Evolutionary conservation across 2,329 filamentous ascomycete species (phyloP).

Genomic region (Paecilomyces niveus): DNA sequence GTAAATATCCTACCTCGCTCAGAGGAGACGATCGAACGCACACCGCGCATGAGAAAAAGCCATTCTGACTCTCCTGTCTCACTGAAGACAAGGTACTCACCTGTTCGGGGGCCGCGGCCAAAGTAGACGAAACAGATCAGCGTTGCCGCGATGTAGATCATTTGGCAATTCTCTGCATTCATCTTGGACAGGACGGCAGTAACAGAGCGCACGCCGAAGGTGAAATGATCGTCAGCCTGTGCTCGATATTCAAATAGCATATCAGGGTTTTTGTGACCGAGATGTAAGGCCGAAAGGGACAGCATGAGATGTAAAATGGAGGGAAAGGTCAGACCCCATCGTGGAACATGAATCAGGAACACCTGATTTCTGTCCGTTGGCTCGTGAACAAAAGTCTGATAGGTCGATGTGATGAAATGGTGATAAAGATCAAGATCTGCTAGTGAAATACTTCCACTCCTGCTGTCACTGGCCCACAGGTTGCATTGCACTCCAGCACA

Average conservation of each 20-base stretch:
- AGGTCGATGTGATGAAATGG: constrained; percentile 21
- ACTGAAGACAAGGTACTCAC: constrained; percentile 28
- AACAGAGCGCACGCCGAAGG: constrained; percentile 26
- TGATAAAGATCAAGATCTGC: constrained; percentile 25
- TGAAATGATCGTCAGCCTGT: constrained; percentile 27
- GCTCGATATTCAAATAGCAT: constrained; percentile 13
- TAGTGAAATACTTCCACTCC: constrained; percentile 14
- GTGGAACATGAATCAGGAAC: constrained; percentile 22
- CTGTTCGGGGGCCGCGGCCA: constrained; percentile 18
- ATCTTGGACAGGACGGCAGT: constrained; percentile 19
- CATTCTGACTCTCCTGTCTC: constrained; percentile 21
- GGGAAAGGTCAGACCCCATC: constrained; percentile 22
- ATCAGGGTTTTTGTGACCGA: constrained; percentile 14
- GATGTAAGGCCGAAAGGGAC: constrained; percentile 22
- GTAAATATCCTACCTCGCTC: constrained; percentile 16
- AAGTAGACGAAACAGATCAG: constrained; percentile 29
- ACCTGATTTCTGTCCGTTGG: constrained; percentile 10
- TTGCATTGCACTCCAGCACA: constrained; percentile 16
- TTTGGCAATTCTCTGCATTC: constrained; percentile 21
- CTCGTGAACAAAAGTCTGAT: constrained; percentile 12
- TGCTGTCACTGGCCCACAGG: constrained; percentile 4
- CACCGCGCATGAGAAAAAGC: constrained; percentile 24
- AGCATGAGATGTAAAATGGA: constrained; percentile 27
- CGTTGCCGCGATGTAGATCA: constrained; percentile 23
- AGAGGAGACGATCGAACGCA: constrained; percentile 14